Conservation (phyloP, 2,329 filamentous ascomycete species). For the Colletotrichum nymphaeae region DNA sequence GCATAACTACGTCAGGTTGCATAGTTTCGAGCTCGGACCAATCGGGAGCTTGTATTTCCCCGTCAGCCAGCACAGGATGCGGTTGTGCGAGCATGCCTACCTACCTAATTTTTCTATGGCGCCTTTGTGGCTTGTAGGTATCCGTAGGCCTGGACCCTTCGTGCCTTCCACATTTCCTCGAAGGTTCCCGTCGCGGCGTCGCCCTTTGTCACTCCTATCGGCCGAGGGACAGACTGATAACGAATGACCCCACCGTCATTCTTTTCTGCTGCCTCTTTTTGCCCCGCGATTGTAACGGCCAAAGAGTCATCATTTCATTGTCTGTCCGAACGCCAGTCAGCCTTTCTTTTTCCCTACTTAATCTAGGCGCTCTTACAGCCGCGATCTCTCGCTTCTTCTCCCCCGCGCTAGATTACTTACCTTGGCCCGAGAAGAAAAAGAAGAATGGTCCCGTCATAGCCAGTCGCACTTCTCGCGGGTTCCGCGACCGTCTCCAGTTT, state of each 20-base stretch:
- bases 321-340: slow-evolving; percentile 12
- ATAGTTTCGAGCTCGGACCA: slow-evolving; percentile 18
- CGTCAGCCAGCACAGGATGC: background rate
- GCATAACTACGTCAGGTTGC: slow-evolving; percentile 33
- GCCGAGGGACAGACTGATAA: background rate
- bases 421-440: slow-evolving; percentile 6
- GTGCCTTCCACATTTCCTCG: background rate
- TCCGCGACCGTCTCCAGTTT: slow-evolving; percentile 26
- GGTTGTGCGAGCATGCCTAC: too few relatives aligned
- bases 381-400: background rate
- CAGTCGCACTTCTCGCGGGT: slow-evolving; percentile 32
- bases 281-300: slow-evolving; percentile 34
- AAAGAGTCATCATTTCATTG: slow-evolving; percentile 34
- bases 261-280: background rate
- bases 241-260: background rate
- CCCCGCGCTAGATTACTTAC: slow-evolving; percentile 12
- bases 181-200: background rate
- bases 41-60: slow-evolving; percentile 18
- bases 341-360: slow-evolving; percentile 9
- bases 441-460: slow-evolving; percentile 21
- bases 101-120: slow-evolving; percentile 8
- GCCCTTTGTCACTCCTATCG: slow-evolving; percentile 5
- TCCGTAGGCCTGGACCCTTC: slow-evolving; percentile 6
- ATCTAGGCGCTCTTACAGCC: background rate
- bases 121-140: background rate